Percentiles rank a stretch among this genome's conserved stretches.
Conservation (phyloP, 306 rosid genomes). For the Prunus mira region DNA sequence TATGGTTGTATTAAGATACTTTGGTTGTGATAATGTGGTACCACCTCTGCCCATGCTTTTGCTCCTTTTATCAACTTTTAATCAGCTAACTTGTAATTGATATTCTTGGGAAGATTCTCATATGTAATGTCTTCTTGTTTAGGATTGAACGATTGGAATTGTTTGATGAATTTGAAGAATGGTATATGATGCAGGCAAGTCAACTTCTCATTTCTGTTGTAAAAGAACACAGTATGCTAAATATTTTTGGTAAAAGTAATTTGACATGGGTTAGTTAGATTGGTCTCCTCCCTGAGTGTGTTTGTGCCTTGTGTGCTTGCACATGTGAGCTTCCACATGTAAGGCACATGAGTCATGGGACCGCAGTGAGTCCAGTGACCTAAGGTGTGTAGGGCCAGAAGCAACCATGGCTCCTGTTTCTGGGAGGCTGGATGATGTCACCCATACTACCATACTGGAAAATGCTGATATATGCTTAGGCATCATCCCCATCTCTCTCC, state of each 20-base stretch:
- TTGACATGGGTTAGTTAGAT: conserved; percentile 9
- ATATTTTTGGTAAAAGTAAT: conserved; percentile 11
- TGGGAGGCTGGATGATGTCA: conserved; percentile 23
- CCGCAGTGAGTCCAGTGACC: background rate
- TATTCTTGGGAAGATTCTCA: conserved; percentile 33
- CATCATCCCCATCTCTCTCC: background rate
- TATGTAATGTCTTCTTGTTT: conserved; percentile 28
- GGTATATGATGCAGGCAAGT: conserved; percentile 98
- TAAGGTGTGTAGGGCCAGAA: background rate
- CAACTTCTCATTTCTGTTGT: conserved; percentile 17
- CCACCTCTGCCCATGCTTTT: conserved; percentile 19
- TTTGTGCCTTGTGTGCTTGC: background rate
- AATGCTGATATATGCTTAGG: conserved; percentile 11
- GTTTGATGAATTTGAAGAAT: conserved; percentile 97
- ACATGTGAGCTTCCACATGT: background rate
- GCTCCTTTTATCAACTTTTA: conserved; percentile 20
- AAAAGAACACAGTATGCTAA: conserved; percentile 16
- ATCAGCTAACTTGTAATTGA: conserved; percentile 21
- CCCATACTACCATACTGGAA: conserved; percentile 7
- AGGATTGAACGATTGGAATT: conserved; percentile 95
- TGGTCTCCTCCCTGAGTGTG: background rate
- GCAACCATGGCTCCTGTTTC: conserved; percentile 2
- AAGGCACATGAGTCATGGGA: conserved; percentile 3
- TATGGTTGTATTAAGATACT: conserved; percentile 9
- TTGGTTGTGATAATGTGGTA: conserved; percentile 24